Evolutionary conservation across 495 filamentous ascomycete species (phyloP), one percentile per base, ranked within the genome.

Genomic region (Podospora conica): DNA sequence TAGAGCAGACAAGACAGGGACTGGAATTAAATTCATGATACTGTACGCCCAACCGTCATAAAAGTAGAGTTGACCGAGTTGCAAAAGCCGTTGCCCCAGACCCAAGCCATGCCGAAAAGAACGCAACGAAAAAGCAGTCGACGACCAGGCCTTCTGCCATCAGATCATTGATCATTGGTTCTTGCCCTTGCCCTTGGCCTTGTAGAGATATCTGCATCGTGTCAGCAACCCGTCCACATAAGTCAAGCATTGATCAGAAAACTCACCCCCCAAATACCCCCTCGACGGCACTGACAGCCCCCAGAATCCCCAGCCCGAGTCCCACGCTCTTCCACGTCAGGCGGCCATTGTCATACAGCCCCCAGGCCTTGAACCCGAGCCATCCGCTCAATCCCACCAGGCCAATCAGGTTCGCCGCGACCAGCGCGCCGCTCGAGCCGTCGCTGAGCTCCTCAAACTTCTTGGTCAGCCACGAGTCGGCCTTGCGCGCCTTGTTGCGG

Each of bases 261-360:
- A 72, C 78, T 66, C 69, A 82, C 77, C 72, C 60, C 24, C 75
- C 75, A n/a, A 82, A 69, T 7, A 79, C 66, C 24, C 75, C 72
- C 75, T 83, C 79, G 28, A 79, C 70, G 18, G 74, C 71, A 21
- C 77, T 77, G 8, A 82, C 78, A 9, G 69, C 76, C 9, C 73
- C 71, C 4, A 80, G 20, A 27, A 82, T 71, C n/a, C 77, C 80
- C n/a, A 88, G 84, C 68, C 85, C 87, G 4, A 87, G 66, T 12
- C 90, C 91, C 29, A 86, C 81, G 65, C 88, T 79, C 75, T 89
- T 83, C 89, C 88, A 91, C 24, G 83, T 86, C 58, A 95, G 74
- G 71, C 85, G 82, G n/a, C 89, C 87, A 28, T 82, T 78, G 22
- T 84, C 79, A 69, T 91, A 90, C 57, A 82, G 67, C 18, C 76